These are phyloP conservation scores for Alliaria petiolata DNA, from an alignment of 345 rosid genomes.

Conservation along the genomic window DNA sequence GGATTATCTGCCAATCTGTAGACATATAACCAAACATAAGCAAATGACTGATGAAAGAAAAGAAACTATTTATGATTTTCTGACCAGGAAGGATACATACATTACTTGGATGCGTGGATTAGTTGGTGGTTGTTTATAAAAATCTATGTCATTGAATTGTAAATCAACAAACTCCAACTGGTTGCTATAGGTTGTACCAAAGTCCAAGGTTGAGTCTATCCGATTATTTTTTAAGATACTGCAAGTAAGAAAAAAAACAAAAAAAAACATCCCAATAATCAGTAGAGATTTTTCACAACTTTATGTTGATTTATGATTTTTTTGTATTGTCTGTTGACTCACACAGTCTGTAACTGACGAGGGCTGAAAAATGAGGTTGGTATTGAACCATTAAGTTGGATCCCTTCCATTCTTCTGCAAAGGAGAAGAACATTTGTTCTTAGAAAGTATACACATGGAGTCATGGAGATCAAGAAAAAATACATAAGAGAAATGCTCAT, in stretches of 20 bases:
- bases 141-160: slow-evolving; percentile 44
- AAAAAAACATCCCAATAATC: too few relatives aligned
- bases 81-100: slow-evolving; percentile 40
- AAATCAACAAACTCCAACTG: slow-evolving; percentile 56
- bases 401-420: slow-evolving; percentile 61
- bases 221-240: slow-evolving; percentile 50
- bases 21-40: not conserved
- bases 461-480: not conserved
- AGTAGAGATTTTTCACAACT: too few relatives aligned
- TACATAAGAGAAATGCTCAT: slow-evolving; percentile 30
- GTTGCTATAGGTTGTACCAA: slow-evolving; percentile 41
- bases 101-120: slow-evolving; percentile 30
- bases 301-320: too few relatives aligned
- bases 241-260: not conserved
- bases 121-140: not conserved
- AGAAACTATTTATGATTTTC: not conserved
- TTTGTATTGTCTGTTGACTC: slow-evolving; percentile 29
- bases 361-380: slow-evolving; percentile 57
- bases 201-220: slow-evolving; percentile 49
- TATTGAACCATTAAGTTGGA: slow-evolving; percentile 47
- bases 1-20: slow-evolving; percentile 72
- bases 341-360: slow-evolving; percentile 63
- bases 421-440: not conserved
- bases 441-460: not conserved
- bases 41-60: not conserved